Conservation (phyloP, 2,329 filamentous ascomycete species). For the Colletotrichum trifolii region DNA sequence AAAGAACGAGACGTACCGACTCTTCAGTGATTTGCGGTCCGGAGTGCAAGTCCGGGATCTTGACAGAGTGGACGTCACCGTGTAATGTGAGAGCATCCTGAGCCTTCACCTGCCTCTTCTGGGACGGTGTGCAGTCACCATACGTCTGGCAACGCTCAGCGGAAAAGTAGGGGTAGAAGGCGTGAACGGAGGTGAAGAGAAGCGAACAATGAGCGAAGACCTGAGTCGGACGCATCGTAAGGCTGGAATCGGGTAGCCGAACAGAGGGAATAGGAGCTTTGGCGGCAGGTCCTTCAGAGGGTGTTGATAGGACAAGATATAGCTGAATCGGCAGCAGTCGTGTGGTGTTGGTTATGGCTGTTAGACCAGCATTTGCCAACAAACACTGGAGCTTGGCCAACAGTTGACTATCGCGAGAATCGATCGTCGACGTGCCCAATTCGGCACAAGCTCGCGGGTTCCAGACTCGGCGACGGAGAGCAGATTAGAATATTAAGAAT, state of each 20-base stretch:
- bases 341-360: not conserved
- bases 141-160: slow-evolving; percentile 43
- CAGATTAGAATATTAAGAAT: slow-evolving; percentile 38
- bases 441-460: slow-evolving; percentile 25
- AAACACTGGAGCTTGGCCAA: not conserved
- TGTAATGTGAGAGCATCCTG: slow-evolving; percentile 21
- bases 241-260: slow-evolving; percentile 31
- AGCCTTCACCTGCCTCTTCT: slow-evolving; percentile 32
- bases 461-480: slow-evolving; percentile 36
- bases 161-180: slow-evolving; percentile 60
- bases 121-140: slow-evolving; percentile 41
- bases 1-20: not conserved
- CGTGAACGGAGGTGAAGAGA: slow-evolving; percentile 57
- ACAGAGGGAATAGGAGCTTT: no score
- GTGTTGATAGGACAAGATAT: not conserved
- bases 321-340: slow-evolving; percentile 4
- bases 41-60: slow-evolving; percentile 50
- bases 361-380: not conserved
- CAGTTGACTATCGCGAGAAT: not conserved
- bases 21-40: slow-evolving; percentile 15
- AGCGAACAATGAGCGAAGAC: slow-evolving; percentile 59
- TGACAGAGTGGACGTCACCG: slow-evolving; percentile 33
- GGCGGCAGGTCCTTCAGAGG: not conserved
- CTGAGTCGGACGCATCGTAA: slow-evolving; percentile 54
- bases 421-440: slow-evolving; percentile 6